These are phyloP conservation scores for Rubus parviflorus DNA, from an alignment of 306 rosid genomes.

Conservation along the genomic window DNA sequence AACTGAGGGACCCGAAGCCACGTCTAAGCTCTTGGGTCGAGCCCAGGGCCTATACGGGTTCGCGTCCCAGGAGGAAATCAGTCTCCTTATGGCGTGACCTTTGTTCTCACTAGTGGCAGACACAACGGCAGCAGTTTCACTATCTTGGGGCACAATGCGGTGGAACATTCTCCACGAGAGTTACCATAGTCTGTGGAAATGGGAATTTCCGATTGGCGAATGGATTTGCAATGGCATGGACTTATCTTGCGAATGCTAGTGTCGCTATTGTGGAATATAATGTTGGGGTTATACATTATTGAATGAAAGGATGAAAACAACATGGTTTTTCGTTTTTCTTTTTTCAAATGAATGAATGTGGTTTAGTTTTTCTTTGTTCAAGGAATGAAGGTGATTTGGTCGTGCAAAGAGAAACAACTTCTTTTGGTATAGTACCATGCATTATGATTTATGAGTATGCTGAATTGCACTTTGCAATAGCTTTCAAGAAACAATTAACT, in stretches of 20 bases:
- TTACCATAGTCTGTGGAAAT: slow-evolving; percentile 10
- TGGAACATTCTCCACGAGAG: background rate
- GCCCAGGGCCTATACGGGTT: slow-evolving; percentile 23
- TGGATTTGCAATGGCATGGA: slow-evolving; percentile 10
- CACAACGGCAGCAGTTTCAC: slow-evolving; percentile 12
- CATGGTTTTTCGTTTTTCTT: background rate
- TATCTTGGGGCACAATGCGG: slow-evolving; percentile 16
- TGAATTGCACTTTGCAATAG: too few species aligned
- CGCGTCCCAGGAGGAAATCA: background rate
- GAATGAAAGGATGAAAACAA: background rate
- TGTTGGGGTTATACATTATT: slow-evolving; percentile 5
- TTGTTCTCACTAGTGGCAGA: slow-evolving; percentile 7
- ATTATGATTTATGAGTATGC: too few species aligned
- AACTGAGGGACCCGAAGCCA: slow-evolving; percentile 12
- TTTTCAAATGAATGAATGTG: background rate
- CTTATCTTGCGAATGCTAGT: background rate
- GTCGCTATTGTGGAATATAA: slow-evolving; percentile 3
- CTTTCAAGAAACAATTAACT: too few species aligned
- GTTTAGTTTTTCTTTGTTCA: too few species aligned
- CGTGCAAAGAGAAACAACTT: too few species aligned
- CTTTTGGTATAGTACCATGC: too few species aligned
- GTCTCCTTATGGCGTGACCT: background rate
- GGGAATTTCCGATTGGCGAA: background rate
- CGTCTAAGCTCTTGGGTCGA: slow-evolving; percentile 13
- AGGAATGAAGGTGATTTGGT: too few species aligned